Evolutionary conservation across 441 rosid species (phyloP).

Genomic region (Pelargonium australe): DNA sequence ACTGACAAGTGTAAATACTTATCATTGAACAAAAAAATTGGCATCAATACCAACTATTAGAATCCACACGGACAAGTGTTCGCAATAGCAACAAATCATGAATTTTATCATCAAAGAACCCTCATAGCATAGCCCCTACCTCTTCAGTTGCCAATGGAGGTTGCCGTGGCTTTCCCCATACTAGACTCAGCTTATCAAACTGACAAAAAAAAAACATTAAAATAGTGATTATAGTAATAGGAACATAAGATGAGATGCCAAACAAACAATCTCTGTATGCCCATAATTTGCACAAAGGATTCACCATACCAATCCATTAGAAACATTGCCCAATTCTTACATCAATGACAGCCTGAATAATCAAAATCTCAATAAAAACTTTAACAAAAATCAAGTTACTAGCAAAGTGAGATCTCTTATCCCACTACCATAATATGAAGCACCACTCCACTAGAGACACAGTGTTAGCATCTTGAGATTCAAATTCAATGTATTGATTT

Average conservation of each 20-base stretch:
- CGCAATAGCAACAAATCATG: not conserved
- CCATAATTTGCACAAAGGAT: not conserved
- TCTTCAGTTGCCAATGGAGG: conserved; percentile 63
- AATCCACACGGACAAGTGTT: conserved; percentile 1
- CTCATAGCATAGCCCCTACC: conserved; percentile 35
- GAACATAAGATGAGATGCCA: not conserved
- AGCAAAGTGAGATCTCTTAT: not conserved
- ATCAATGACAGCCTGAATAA: not conserved
- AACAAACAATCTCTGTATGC: not conserved
- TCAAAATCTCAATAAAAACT: not conserved
- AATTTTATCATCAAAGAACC: conserved; percentile 10
- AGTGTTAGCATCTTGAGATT: not conserved
- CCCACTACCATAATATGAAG: not conserved
- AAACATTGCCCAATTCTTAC: not conserved
- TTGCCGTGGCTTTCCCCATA: conserved; percentile 95
- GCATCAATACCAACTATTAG: not conserved
- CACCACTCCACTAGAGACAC: not conserved
- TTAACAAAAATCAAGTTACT: not conserved
- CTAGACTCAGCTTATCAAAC: conserved; percentile 68
- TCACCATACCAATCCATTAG: not conserved
- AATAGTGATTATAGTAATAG: not conserved
- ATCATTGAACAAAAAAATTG: not conserved
- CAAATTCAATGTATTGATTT: not conserved
- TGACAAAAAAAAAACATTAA: conserved; percentile 34
- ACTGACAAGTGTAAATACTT: not conserved